Evolutionary conservation across 306 rosid genomes (phyloP).

Genomic region (Ormosia semicastrata): DNA sequence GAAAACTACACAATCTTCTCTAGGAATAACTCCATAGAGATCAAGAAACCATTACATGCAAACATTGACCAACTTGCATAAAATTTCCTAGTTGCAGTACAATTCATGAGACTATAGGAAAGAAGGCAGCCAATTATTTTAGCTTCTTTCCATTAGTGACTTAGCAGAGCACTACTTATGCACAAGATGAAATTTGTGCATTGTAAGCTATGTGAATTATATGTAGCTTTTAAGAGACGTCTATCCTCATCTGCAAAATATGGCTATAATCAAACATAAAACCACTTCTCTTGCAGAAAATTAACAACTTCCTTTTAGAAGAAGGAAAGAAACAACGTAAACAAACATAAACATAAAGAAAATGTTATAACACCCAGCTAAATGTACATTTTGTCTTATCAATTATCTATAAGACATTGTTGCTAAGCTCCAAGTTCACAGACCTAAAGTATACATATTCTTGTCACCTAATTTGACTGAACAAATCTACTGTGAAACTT

Average conservation of each 20-base stretch:
- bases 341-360: not conserved
- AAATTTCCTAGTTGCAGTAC: not conserved
- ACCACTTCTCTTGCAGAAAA: not conserved
- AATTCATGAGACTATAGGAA: not conserved
- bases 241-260: not conserved
- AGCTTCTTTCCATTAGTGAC: not conserved
- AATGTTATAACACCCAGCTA: not conserved
- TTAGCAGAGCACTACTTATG: not conserved
- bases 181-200: slow-evolving; percentile 8
- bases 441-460: not conserved
- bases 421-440: not conserved
- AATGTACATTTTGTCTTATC: not conserved
- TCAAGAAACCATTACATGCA: not conserved
- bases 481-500: not conserved
- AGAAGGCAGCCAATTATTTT: not conserved
- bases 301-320: not conserved
- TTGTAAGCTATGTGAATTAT: not conserved
- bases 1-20: not conserved
- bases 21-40: not conserved
- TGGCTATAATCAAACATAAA: not conserved
- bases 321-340: not conserved
- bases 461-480: not conserved
- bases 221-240: not conserved
- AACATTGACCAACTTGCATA: slow-evolving; percentile 1
- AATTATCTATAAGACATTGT: not conserved